Evolutionary conservation across 1,284 basidiomycete genomes (phyloP).

Genomic region (Neotropicomus parvogracilis): DNA sequence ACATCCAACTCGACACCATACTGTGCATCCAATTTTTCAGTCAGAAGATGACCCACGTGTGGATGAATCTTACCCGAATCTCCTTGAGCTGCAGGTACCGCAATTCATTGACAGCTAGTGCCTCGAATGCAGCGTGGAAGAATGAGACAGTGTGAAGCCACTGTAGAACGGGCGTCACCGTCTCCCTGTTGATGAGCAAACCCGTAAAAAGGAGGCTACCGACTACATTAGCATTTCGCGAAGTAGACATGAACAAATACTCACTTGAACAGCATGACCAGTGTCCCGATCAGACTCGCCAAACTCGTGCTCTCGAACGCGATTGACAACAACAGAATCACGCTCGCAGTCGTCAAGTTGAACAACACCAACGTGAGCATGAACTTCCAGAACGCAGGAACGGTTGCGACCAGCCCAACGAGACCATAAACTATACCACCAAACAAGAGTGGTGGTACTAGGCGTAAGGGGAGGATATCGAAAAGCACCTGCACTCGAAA

Average conservation of each 20-base stretch:
- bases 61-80: slow-evolving; percentile 61
- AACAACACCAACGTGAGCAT: slow-evolving; percentile 91
- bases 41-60: not conserved
- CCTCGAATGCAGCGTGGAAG: slow-evolving; percentile 99
- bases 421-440: slow-evolving; percentile 93
- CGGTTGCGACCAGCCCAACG: slow-evolving; percentile 88
- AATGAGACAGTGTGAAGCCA: slow-evolving; percentile 93
- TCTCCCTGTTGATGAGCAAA: slow-evolving; percentile 89
- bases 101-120: slow-evolving; percentile 92
- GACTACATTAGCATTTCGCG: slow-evolving; percentile 1
- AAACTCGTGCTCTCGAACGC: slow-evolving; percentile 83
- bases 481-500: slow-evolving; percentile 69
- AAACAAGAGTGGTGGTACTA: slow-evolving; percentile 92
- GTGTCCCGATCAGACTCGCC: slow-evolving; percentile 88
- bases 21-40: slow-evolving; percentile 38
- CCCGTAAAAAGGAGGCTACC: slow-evolving; percentile 90
- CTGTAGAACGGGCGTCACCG: slow-evolving; percentile 66
- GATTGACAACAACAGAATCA: slow-evolving; percentile 88
- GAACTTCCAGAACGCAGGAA: slow-evolving; percentile 95
- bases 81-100: slow-evolving; percentile 92
- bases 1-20: slow-evolving; percentile 93
- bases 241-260: slow-evolving; percentile 33
- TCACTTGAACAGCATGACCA: slow-evolving; percentile 97
- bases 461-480: slow-evolving; percentile 89
- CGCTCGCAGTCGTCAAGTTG: slow-evolving; percentile 90